Conservation (phyloP, 257 asterid species). For the Nicotiana noctiflora region DNA sequence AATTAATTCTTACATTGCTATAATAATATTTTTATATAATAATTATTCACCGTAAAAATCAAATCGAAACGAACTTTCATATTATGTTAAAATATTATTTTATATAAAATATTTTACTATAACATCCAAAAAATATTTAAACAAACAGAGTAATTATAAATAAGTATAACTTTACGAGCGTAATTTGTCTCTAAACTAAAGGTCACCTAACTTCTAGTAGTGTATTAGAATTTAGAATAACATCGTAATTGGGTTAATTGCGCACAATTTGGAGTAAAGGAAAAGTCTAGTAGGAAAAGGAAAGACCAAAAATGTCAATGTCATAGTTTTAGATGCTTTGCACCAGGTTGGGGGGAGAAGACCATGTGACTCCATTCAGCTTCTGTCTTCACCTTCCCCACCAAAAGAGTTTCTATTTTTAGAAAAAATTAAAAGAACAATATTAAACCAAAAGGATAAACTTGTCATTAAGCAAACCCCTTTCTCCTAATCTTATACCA, state of each 20-base stretch:
- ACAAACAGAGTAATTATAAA: accelerated
- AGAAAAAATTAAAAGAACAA: conserved; percentile 11
- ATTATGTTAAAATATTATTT: too few species aligned
- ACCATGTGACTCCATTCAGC: conserved; percentile 25
- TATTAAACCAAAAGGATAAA: neutral
- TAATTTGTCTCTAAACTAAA: too few species aligned
- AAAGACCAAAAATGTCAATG: conserved; percentile 6
- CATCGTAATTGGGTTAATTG: neutral
- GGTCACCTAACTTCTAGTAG: too few species aligned
- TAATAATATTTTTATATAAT: too few species aligned
- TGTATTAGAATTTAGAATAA: neutral
- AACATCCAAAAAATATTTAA: too few species aligned
- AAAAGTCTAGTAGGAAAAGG: neutral
- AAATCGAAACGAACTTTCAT: too few species aligned
- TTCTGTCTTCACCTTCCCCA: conserved; percentile 21
- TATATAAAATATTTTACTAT: too few species aligned
- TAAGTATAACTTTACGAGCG: too few species aligned
- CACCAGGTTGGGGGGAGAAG: conserved; percentile 3
- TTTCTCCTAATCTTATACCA: too few species aligned
- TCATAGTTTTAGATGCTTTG: conserved; percentile 8
- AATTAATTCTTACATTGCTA: too few species aligned
- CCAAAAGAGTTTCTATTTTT: conserved; percentile 15
- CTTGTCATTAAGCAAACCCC: neutral
- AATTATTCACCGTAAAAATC: too few species aligned
- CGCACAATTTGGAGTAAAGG: neutral